Base-by-base conservation (phyloP, 2,329 filamentous ascomycete species). In the Neoscytalidium dimidiatum region DNA sequence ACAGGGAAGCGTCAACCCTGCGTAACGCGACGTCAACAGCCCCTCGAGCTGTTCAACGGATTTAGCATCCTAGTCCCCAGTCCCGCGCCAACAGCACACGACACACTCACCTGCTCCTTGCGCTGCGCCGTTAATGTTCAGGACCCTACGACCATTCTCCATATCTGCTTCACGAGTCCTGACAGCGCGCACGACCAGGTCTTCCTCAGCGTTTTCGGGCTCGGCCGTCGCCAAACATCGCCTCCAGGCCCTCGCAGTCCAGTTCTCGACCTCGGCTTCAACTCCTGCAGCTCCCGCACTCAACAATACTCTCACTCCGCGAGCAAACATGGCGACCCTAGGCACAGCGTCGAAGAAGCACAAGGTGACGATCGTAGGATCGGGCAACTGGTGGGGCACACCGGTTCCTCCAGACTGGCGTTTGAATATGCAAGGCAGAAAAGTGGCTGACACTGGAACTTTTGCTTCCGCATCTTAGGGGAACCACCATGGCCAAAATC, bases 401-500 rank as follows among this genome's bases (percentile, higher is more conserved):
- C 9, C 26, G 48, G n/a, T 19, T 26, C 28, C 17, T 60, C 28
- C 23, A 60, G 38, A 33, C 35, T 43, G 23, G 33, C 14, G 35
- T 28, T 33, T 33, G 56, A 46, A n/a, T 7, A 44, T 28, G 56
- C 26, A 60, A 41, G 28, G 23, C 28, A 26, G n/a, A 13, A 46
- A 43, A 9, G 38, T 21, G 33, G 29, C 44, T 58, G 56, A 35
- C 53, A 19, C 11, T 63, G n/a, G 51, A 35, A 33, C 26, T 43
- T 46, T 61, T n/a, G 49, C 62, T 56, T 65, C 56, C 19, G 44
- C 56, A 68, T 68, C 63, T 38, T 67, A 95, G 92, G 94, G 95
- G 95, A 72, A 97, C 93, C 67, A 96, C 95, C 66, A 97, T 99
- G 79, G 89, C 94, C 77, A 99, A 99, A 82, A 96, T 99, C 68